phyloP scores from a whole-genome alignment of 306 rosid genomes.

The Cicer cuneatum region DNA sequence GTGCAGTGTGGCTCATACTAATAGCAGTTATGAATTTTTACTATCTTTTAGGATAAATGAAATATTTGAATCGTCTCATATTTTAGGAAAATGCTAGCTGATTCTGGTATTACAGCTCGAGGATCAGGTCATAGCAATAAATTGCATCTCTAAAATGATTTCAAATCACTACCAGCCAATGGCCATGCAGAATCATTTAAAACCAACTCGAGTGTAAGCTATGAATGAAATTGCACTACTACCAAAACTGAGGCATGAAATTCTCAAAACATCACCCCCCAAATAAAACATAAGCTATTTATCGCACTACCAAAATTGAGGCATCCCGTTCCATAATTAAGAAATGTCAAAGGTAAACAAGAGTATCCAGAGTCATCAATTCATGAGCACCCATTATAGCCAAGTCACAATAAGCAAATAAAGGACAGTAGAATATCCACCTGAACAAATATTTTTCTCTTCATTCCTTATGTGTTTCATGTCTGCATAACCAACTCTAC shows the following conservation, averaged over 20 bases:
- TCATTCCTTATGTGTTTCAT: constrained; percentile 55
- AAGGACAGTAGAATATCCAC: constrained; percentile 42
- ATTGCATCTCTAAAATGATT: constrained; percentile 13
- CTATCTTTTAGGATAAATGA: background rate
- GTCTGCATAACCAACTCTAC: constrained; percentile 52
- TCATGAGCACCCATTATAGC: constrained; percentile 40
- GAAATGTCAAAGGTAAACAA: constrained; percentile 41
- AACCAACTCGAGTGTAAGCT: constrained; percentile 17
- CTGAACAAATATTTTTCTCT: constrained; percentile 51
- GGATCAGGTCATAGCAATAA: background rate
- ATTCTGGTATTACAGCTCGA: background rate
- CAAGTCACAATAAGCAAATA: constrained; percentile 40
- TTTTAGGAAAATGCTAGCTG: too few species aligned
- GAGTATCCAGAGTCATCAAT: constrained; percentile 47
- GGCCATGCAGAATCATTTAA: background rate
- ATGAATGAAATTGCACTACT: constrained; percentile 38
- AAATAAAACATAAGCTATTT: constrained; percentile 19
- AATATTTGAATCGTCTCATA: background rate
- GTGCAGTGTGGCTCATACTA: background rate
- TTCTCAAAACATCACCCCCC: background rate
- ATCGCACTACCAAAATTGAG: constrained; percentile 53
- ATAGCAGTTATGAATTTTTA: background rate
- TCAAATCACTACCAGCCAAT: background rate
- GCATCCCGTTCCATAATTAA: constrained; percentile 42
- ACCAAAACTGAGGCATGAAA: constrained; percentile 47